Evolutionary conservation across 2,329 filamentous ascomycete genomes (phyloP).

Genomic region (Trichoderma sp.): DNA sequence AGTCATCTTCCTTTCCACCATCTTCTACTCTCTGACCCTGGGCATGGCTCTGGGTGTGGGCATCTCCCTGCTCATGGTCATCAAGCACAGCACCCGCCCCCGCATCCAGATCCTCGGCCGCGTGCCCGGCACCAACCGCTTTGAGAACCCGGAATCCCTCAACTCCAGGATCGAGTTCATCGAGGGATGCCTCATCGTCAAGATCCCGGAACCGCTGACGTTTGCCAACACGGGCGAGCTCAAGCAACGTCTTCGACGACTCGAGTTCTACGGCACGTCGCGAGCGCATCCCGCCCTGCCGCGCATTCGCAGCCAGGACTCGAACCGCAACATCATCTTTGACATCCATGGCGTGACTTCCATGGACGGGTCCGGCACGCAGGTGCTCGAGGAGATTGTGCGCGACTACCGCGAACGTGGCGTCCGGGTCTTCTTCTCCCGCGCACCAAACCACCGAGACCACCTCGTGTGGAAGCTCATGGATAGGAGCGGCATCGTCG

Average conservation of each 20-base stretch:
- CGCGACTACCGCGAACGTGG: constrained; percentile 73
- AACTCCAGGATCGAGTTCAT: constrained; percentile 80
- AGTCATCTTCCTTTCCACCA: constrained; percentile 86
- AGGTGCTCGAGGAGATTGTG: constrained; percentile 90
- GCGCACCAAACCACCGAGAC: constrained; percentile 51
- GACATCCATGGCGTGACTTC: constrained; percentile 97
- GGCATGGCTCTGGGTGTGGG: constrained; percentile 95
- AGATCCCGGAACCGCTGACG: constrained; percentile 94
- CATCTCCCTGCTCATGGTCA: constrained; percentile 83
- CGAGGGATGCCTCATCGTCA: constrained; percentile 91
- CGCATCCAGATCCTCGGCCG: constrained; percentile 95
- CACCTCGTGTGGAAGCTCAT: constrained; percentile 72
- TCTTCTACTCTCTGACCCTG: constrained; percentile 91
- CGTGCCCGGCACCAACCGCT: constrained; percentile 78
- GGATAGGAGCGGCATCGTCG: constrained; percentile 79
- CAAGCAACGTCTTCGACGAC: constrained; percentile 76
- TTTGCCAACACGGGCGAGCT: constrained; percentile 96
- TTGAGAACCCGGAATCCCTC: constrained; percentile 80
- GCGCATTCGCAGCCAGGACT: constrained; percentile 71
- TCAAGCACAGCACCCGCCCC: constrained; percentile 86
- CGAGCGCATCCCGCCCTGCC: constrained; percentile 86
- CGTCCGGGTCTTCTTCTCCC: constrained; percentile 74
- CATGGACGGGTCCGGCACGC: constrained; percentile 88
- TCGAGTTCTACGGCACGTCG: constrained; percentile 89
- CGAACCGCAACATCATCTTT: constrained; percentile 91